Evolutionary conservation across 768 basidiomycete genomes (phyloP), one percentile per base, ranked within the genome.

Genomic region (Grammothele lineata): DNA sequence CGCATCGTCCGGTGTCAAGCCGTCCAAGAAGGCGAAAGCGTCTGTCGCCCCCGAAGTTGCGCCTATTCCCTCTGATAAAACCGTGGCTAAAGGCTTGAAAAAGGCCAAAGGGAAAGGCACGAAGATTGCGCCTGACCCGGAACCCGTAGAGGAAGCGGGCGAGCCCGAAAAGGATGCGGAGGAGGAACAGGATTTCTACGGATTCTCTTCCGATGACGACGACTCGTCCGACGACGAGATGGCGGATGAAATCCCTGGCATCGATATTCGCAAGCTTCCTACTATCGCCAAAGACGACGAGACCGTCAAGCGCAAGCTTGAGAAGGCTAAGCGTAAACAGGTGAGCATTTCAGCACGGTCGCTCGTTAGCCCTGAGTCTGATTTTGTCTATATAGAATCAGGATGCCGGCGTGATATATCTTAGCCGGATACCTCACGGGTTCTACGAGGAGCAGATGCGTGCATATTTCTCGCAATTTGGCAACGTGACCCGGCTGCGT

Each of bases 371-470:
- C n/a, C n/a, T n/a, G n/a, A n/a, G n/a, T n/a, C n/a, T 7, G 8
- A 30, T 30, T 7, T 14, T 7, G 14, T 7, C 14, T 30, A 30
- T 30, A 52, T 57, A 83, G 81, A 70, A 72, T 22, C 76, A 73
- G 54, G 82, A 91, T 56, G 78, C 78, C 34, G 96, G 96, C 21
- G 92, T 94, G 0, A 62, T 99, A 18, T 93, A 81, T 71, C 74
- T 99, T 44, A 85, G 93, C 14, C 84, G 93, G 49, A 77, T 99
- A 44, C 96, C 96, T 2, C 93, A 97, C 57, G 96, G 96, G 18
- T 98, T 99, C 69, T 95, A 92, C 67, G 96, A 99, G 67, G 91
- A 90, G 45, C 86, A 97, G 66, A 81, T 98, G 66, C 81, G 80
- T 53, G 83, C 80, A 2, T 98, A 98, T 69, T 96, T 99, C 62